Evolutionary conservation across 257 asterid genomes (phyloP), one percentile per base, ranked within the genome.

Genomic region (Lithospermum erythrorhizon): DNA sequence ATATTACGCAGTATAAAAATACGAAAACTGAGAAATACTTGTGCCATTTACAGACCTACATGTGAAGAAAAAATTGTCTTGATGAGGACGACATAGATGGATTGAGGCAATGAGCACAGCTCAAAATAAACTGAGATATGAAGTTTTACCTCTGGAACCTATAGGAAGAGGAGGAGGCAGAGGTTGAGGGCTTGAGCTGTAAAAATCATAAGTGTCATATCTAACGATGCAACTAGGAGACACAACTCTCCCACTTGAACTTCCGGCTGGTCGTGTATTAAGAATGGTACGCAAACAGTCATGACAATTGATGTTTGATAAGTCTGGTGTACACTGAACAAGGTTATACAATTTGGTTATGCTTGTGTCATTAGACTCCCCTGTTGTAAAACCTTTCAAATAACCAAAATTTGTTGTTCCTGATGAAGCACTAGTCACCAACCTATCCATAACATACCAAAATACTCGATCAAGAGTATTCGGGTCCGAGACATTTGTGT

Each of bases 261-360:
- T 29, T 6, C 47, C 60, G 0, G 0, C 0, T 0, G 67, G 62
- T 9, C 66, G 21, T 0, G 0, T 4, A 0, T 15, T 9, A 4
- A 74, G 30, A 19, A 51, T 61, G 15, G 1, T 30, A 2, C 20
- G 13, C 16, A 70, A 69, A 58, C 76, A 74, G 5, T 2, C 1
- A 2, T 5, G 14, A 30, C 71, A 70, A 11, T 61, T 55, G 15
- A 2, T 1, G 18, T 1, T 4, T 5, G 76, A 55, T 7, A 75
- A 7, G 63, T 70, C 71, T 45, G 76, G 73, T 24, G 70, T 70
- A 56, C 73, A 70, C 60, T 75, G 73, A 17, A 32, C 73, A 3
- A 66, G 54, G 8, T 58, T 17, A 37, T 66, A 67, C 9, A 70
- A 1, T 19, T 0, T 58, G 32, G 13, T 19, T 0, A 19, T 6